Evolutionary conservation across 495 filamentous ascomycete species (phyloP).

Genomic region (Hypoxylon rickii): DNA sequence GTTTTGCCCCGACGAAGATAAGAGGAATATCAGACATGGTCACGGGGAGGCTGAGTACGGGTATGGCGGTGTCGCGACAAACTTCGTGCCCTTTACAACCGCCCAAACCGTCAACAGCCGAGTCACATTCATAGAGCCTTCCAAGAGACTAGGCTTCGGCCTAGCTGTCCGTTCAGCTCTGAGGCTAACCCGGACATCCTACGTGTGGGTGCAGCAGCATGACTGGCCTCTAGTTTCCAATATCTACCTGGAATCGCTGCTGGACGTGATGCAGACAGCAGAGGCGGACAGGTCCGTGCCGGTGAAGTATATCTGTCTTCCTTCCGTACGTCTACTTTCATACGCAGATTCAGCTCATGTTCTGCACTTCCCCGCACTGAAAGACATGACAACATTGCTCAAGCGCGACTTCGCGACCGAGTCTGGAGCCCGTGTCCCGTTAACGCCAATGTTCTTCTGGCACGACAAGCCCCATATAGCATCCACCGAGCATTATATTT

Average conservation of each 20-base stretch:
- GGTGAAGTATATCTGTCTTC: slow-evolving; percentile 48
- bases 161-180: slow-evolving; percentile 51
- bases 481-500: slow-evolving; percentile 48
- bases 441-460: slow-evolving; percentile 57
- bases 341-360: slow-evolving; percentile 51
- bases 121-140: slow-evolving; percentile 49
- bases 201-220: slow-evolving; percentile 57
- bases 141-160: slow-evolving; percentile 49
- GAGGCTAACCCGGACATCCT: slow-evolving; percentile 46
- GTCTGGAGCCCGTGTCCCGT: slow-evolving; percentile 36
- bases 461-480: slow-evolving; percentile 55
- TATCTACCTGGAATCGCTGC: slow-evolving; percentile 43
- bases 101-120: slow-evolving; percentile 39
- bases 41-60: slow-evolving; percentile 48
- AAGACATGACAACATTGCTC: slow-evolving; percentile 42
- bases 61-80: slow-evolving; percentile 33
- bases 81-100: slow-evolving; percentile 42
- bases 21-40: slow-evolving; percentile 7
- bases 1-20: slow-evolving; percentile 17
- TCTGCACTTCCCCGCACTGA: slow-evolving; percentile 41
- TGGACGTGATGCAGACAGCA: slow-evolving; percentile 46
- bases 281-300: slow-evolving; percentile 26
- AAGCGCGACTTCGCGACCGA: slow-evolving; percentile 40
- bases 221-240: slow-evolving; percentile 50
- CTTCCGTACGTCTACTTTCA: slow-evolving; percentile 47